Evolutionary conservation across 73 alveolate genomes (phyloP), one percentile per base, ranked within the genome.

Genomic region (Blepharisma stoltei): DNA sequence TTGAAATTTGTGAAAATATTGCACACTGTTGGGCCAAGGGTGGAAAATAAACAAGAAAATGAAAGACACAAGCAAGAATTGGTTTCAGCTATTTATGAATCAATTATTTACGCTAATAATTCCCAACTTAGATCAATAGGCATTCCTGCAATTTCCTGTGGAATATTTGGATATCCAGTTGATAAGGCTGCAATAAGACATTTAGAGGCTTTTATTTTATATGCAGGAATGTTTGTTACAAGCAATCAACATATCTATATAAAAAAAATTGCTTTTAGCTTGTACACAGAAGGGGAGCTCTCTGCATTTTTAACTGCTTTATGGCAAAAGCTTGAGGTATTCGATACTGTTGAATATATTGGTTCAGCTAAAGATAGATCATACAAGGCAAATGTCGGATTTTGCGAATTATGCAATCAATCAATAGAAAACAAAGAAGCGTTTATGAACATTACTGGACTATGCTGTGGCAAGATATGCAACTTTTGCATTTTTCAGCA

Each of bases 1-100:
- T 90, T 94, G n/a, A 21, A 21, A 2, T 78, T 70, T 43, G 6
- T 71, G 6, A 41, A 71, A 21, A 50, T 78, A 14, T 1, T 78
- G 27, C 86, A 78, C 37, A 85, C 86, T 6, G 86, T 78, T 70
- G 86, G 86, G 5, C 86, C 86, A 27, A 43, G 47, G 3, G 32
- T 27, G 23, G 67, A 20, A 32, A 32, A 32, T 32, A 32, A 60
- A 25, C 49, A 60, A 60, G 46, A 60, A 14, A 25, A 11, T 2
- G 14, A n/a, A 60, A 9, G 14, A 60, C 0, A 25, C 11, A 25
- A 5, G 45, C n/a, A 60, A 14, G 23, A 14, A 1, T 38, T 60
- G 11, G 0, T 60, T 14, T 60, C 73, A 60, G 23, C 67, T 6
- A 5, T 18, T 20, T 18, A 2, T 1, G 70, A 79, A 25, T 53